Evolutionary conservation across 1,139 yeast genomes (phyloP).

Genomic region (Casaregolazyma lundiana): DNA sequence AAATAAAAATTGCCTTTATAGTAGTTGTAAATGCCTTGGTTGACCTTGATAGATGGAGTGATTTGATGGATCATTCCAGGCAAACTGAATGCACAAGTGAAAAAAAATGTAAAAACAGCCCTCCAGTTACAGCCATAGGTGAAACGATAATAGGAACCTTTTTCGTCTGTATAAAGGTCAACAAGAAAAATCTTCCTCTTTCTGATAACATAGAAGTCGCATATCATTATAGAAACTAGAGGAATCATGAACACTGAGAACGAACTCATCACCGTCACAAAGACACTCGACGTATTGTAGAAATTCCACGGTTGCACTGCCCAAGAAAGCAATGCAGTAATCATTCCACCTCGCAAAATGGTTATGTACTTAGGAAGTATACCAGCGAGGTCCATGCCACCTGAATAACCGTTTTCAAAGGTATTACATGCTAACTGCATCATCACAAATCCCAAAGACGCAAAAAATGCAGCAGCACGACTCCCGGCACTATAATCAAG

Average conservation of each 20-base stretch:
- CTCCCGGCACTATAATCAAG: constrained; percentile 16
- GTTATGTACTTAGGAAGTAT: constrained; percentile 46
- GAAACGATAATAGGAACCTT: constrained; percentile 39
- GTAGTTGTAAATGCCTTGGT: constrained; percentile 13
- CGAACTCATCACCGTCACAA: constrained; percentile 44
- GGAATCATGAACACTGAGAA: constrained; percentile 46
- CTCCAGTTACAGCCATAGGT: constrained; percentile 41
- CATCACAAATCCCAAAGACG: constrained; percentile 41
- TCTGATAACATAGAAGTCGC: constrained; percentile 41
- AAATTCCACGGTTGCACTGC: constrained; percentile 45
- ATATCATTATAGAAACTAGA: constrained; percentile 40
- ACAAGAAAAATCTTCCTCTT: constrained; percentile 32
- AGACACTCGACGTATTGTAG: constrained; percentile 40
- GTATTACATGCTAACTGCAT: constrained; percentile 47
- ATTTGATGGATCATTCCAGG: constrained; percentile 41
- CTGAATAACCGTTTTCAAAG: constrained; percentile 48
- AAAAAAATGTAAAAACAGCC: constrained; percentile 39
- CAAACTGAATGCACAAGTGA: constrained; percentile 41
- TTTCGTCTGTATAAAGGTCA: constrained; percentile 36
- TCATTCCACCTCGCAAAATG: constrained; percentile 47
- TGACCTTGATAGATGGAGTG: constrained; percentile 28
- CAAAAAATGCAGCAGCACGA: constrained; percentile 40
- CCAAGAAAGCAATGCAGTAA: constrained; percentile 42
- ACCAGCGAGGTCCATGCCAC: constrained; percentile 51
- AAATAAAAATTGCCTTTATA: constrained; percentile 15